Evolutionary conservation across 148 eudicot genomes (phyloP), one percentile per base, ranked within the genome.

Genomic region (Tetragonia tetragonoides): DNA sequence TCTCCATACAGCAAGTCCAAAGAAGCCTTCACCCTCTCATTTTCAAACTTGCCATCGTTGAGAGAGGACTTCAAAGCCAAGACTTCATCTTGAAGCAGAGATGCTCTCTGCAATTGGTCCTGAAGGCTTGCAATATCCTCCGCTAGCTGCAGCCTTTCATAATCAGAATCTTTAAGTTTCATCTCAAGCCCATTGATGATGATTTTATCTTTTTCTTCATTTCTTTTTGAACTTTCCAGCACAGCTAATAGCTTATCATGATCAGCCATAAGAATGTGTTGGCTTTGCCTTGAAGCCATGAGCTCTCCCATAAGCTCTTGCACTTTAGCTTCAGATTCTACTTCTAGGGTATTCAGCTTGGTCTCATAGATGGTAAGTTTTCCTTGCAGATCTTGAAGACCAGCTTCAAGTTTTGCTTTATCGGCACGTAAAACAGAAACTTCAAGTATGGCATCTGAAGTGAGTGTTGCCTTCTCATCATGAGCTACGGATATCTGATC

Each of bases 51-150:
- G 41, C 85, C 77, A 18, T 75, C 86, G 68, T 74, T 72, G 39
- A 94, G 87, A 80, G 83, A 79, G 37, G 72, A 72, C 78, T 87
- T 88, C 44, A 88, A 74, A 69, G 79, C 64, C 75, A 87, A 41
- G 37, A 91, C 75, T 77, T 95, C 94, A 78, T 87, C 91, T 76
- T 89, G 91, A 76, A 87, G 86, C n/a, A 63, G 77, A 17, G 80
- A 39, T 66, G 84, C 79, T 69, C 86, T 88, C 82, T 84, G 92
- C 83, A 92, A 67, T 80, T 91, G 89, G 77, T 66, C 84, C 80
- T 91, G 90, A 81, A 92, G 86, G 76, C 57, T 83, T 18, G 89
- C 78, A 76, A 81, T 83, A 85, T 91, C 97, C 79, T 89, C 87
- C 56, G 44, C 66, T 41, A 95, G 88, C 77, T 88, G 90, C 74